Conservation (phyloP, 2,329 filamentous ascomycete species). For the Sporothrix phasma region DNA sequence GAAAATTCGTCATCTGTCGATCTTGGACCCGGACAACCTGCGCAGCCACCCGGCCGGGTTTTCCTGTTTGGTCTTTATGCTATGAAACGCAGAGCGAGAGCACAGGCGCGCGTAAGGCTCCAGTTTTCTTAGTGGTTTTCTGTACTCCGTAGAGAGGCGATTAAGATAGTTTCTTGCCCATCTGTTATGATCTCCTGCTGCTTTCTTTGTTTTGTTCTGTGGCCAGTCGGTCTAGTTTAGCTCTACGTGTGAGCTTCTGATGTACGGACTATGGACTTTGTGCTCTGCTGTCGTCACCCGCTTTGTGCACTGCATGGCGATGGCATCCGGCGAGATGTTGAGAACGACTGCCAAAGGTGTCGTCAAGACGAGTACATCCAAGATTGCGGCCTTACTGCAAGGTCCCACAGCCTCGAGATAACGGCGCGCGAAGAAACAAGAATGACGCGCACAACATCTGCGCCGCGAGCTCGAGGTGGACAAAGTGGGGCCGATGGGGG, state of each 20-base stretch:
- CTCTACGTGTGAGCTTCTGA: too few species aligned
- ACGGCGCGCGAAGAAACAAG: neutral
- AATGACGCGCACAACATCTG: conserved; percentile 5
- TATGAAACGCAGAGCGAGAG: neutral
- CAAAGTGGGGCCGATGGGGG: neutral
- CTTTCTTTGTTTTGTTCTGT: too few species aligned
- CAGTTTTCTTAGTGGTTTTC: conserved; percentile 10
- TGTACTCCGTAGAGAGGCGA: too few species aligned
- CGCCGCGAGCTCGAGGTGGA: neutral
- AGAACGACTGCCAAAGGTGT: too few species aligned
- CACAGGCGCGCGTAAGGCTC: neutral
- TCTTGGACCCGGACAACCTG: neutral
- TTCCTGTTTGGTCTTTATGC: conserved; percentile 9
- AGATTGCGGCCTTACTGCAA: too few species aligned
- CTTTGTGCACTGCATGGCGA: too few species aligned
- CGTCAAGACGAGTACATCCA: too few species aligned
- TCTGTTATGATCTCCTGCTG: too few species aligned
- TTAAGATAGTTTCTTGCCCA: neutral
- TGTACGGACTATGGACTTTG: too few species aligned
- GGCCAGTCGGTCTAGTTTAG: too few species aligned
- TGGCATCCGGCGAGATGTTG: too few species aligned
- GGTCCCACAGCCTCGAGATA: neutral
- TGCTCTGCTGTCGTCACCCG: too few species aligned
- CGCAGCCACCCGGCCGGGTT: conserved; percentile 4
- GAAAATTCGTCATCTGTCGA: conserved; percentile 8